Evolutionary conservation across 2,329 filamentous ascomycete genomes (phyloP).

Genomic region (Emmonsiellopsis sp.): DNA sequence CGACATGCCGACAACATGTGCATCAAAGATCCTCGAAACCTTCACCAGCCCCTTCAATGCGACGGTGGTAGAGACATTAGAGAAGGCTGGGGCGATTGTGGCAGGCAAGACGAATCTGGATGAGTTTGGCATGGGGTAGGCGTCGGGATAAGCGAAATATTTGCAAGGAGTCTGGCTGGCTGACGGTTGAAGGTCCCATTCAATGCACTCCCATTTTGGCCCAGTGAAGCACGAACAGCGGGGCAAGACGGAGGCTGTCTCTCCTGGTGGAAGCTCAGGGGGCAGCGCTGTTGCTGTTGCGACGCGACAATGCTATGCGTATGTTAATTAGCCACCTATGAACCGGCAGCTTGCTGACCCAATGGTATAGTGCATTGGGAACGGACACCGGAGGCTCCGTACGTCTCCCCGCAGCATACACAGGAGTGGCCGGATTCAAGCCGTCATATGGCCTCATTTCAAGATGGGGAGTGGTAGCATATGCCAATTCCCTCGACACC

Average conservation of each 20-base stretch:
- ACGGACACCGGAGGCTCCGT: slow-evolving; percentile 92
- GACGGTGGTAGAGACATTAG: slow-evolving; percentile 64
- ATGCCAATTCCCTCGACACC: slow-evolving; percentile 87
- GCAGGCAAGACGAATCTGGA: slow-evolving; percentile 86
- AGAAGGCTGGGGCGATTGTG: slow-evolving; percentile 51
- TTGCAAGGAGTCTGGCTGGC: background rate
- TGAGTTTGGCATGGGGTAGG: slow-evolving; percentile 80
- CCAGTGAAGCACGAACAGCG: slow-evolving; percentile 46
- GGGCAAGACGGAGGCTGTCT: slow-evolving; percentile 38
- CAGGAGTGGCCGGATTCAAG: slow-evolving; percentile 75
- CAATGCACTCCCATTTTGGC: slow-evolving; percentile 57
- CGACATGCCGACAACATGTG: slow-evolving; percentile 68
- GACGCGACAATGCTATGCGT: slow-evolving; percentile 50
- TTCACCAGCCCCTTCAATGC: slow-evolving; percentile 73
- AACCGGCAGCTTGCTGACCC: slow-evolving; percentile 3
- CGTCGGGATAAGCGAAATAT: background rate
- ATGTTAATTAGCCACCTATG: slow-evolving; percentile 18
- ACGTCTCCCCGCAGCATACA: slow-evolving; percentile 78
- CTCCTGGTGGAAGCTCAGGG: slow-evolving; percentile 83
- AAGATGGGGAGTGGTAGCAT: slow-evolving; percentile 76
- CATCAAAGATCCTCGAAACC: slow-evolving; percentile 60
- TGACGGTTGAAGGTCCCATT: slow-evolving; percentile 49
- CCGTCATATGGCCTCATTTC: slow-evolving; percentile 84
- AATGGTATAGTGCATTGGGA: slow-evolving; percentile 55
- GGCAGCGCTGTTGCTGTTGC: slow-evolving; percentile 83